Base-by-base conservation (phyloP, 805 yeast species). In the Candida anglica region DNA sequence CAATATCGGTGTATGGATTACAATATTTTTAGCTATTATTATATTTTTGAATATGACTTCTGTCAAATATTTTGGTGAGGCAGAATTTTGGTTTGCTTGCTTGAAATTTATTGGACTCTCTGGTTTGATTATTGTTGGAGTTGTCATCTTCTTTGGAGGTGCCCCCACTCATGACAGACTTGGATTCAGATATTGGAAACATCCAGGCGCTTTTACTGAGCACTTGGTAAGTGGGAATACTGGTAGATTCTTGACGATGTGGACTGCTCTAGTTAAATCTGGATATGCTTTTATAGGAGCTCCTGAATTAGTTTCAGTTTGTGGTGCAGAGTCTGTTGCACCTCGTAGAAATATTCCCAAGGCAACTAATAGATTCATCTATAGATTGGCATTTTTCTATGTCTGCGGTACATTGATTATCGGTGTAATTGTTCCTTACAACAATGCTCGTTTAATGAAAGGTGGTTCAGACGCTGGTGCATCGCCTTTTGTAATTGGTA, bases 231-330 rank as follows among this genome's bases (percentile, higher is more conserved):
- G n/a, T n/a, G n/a, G n/a, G n/a, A n/a, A n/a, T n/a, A n/a, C n/a
- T n/a, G n/a, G n/a, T 15, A 38, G 37, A 30, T 57, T 57, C 31
- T 33, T 42, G 6, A 65, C 52, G 2, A 56, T 54, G 34, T 56
- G 61, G 60, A 71, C 77, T 11, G 77, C 73, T 34, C 62, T 79
- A 32, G 72, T 78, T 42, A 77, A 74, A 47, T 77, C 81, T 25
- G 85, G 78, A 10, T 79, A 77, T 45, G 75, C 83, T 3, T 48
- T 44, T 27, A 46, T 50, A 20, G 47, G 71, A n/a, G n/a, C n/a
- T 18, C 50, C 66, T 2, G 58, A 67, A 3, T 69, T 70, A 13
- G 72, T 63, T 30, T 60, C 56, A 36, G 44, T 60, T 15, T 58
- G 43, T 36, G 62, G 61, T 22, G 65, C 64, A 13, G 69, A 63